These are phyloP conservation scores for Tetrapisispora taiwanensis DNA, from an alignment of 805 yeast species.

Conservation along the genomic window DNA sequence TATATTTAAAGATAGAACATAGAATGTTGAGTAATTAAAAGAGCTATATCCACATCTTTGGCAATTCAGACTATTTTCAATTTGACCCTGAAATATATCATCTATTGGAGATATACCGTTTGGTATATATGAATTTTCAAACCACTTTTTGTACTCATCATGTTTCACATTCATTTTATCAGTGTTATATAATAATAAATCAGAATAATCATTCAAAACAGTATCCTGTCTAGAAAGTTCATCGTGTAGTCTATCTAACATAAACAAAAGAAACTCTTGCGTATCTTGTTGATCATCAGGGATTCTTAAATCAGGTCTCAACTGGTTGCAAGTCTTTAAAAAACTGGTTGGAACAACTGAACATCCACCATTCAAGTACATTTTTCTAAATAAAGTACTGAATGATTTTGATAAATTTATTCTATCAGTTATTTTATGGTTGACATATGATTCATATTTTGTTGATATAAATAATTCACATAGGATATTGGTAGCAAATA, in stretches of 20 bases:
- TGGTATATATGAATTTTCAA: constrained; percentile 36
- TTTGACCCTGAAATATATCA: constrained; percentile 61
- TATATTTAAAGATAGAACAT: constrained; percentile 52
- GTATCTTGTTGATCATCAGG: constrained; percentile 77
- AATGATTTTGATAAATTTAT: constrained; percentile 39
- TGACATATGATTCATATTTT: constrained; percentile 36
- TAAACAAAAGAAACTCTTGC: constrained; percentile 59
- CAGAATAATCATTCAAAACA: constrained; percentile 33
- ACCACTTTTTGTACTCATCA: constrained; percentile 55
- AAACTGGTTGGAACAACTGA: constrained; percentile 59
- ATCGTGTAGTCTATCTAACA: constrained; percentile 58
- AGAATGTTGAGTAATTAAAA: constrained; percentile 50
- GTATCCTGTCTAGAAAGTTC: constrained; percentile 40
- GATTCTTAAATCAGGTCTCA: constrained; percentile 58
- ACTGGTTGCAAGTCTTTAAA: constrained; percentile 37
- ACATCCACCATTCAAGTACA: constrained; percentile 48
- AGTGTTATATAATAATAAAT: constrained; percentile 28
- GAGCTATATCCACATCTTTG: constrained; percentile 54
- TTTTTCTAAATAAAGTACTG: constrained; percentile 44
- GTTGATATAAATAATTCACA: constrained; percentile 39
- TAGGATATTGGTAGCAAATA: constrained; percentile 46
- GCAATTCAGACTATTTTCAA: constrained; percentile 55
- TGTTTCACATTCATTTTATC: constrained; percentile 21
- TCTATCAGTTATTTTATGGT: constrained; percentile 14
- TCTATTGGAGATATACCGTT: constrained; percentile 63